A percentile compares a stretch with the other conserved stretches of the same genome.
Conservation (phyloP, 1,284 basidiomycete species). For the Exsudoporus floridanus region DNA sequence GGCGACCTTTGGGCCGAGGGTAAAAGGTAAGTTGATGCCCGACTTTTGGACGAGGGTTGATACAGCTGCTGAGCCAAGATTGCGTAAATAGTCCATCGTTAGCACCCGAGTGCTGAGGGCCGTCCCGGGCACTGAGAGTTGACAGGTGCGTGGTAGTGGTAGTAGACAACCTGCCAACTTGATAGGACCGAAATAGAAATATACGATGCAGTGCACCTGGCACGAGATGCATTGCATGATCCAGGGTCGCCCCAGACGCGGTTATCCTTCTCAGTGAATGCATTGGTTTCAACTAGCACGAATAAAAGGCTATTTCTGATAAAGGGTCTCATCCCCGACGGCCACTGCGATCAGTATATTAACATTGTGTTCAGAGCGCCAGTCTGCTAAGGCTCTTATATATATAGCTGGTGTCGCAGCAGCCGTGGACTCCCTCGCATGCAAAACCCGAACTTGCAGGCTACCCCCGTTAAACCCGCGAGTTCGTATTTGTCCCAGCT, state of each 20-base stretch:
- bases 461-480: too few relatives aligned
- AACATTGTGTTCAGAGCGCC: conserved; percentile 21
- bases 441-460: too few relatives aligned
- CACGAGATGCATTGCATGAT: too few relatives aligned
- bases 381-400: neutral
- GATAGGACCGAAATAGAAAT: conserved; percentile 4
- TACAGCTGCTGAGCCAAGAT: conserved; percentile 82
- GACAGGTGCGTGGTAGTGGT: neutral
- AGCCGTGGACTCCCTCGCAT: too few relatives aligned
- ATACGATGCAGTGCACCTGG: too few relatives aligned
- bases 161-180: neutral
- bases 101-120: neutral
- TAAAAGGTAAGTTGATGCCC: conserved; percentile 86
- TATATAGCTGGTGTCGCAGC: too few relatives aligned
- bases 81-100: conserved; percentile 82
- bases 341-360: neutral
- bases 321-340: neutral
- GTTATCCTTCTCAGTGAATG: too few relatives aligned
- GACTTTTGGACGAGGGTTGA: conserved; percentile 87
- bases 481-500: too few relatives aligned
- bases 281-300: neutral
- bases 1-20: conserved; percentile 74
- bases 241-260: too few relatives aligned
- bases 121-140: neutral
- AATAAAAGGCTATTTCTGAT: neutral